Evolutionary conservation across 768 basidiomycete species (phyloP), one percentile per base, ranked within the genome.

Genomic region (Leccinum fibrillosum): DNA sequence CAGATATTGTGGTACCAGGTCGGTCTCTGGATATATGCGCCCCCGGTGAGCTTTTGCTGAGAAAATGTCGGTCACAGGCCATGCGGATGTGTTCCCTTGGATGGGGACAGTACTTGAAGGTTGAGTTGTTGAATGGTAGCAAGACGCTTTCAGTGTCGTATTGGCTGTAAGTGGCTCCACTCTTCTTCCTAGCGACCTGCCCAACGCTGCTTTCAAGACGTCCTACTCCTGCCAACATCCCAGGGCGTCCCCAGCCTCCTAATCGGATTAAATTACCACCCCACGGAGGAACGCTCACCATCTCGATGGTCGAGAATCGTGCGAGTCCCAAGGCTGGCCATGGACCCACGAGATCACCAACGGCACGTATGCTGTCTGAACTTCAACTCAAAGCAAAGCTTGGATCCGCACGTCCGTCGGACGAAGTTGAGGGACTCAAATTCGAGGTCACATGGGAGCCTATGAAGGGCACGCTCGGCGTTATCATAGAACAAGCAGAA

Each of bases 1-100:
- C 95, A 94, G 72, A 89, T 94, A 61, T 72, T 98, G 50, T 86
- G 86, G 81, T 89, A 86, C 66, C 92, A 94, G 69, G 81, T 78
- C 53, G n/a, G 70, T 57, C 35, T 15, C 15, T 25, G 35, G 21
- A 7, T 56, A n/a, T 52, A 32, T 50, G 7, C 6, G 26, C 5
- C 19, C 6, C 42, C 12, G 13, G 21, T 32, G n/a, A 28, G 17
- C 5, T 5, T 23, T 54, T 15, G 3, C 34, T 4, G 19, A 58
- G 15, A 32, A 25, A 17, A 35, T 5, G n/a, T 51, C 26, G 15
- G 53, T 64, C 45, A 25, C 48, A 77, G 89, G 90, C 88, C 2
- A 76, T 86, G 68, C 80, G 91, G 26, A 84, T 94, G 81, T 80
- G 89, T 50, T 83, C 83, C n/a, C 77, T 93, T 4, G 92, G 92